These are phyloP conservation scores for Colletotrichum tropicicola DNA, from an alignment of 2,329 filamentous ascomycete species.

Conservation along the genomic window DNA sequence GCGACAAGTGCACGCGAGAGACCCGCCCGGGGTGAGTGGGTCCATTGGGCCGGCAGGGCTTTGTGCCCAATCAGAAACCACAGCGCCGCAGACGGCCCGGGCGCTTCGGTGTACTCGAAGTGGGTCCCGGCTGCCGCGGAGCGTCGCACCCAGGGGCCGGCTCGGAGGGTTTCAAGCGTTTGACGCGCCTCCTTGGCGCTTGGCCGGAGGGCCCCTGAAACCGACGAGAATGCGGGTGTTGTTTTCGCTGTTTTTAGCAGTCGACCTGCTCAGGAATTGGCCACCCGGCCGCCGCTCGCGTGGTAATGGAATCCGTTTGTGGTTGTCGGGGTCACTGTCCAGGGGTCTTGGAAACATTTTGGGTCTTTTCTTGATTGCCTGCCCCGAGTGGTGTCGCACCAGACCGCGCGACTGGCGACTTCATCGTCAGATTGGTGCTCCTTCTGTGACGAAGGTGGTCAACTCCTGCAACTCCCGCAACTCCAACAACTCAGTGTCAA, in stretches of 20 bases:
- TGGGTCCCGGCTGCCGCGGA: neutral
- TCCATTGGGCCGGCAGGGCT: no score
- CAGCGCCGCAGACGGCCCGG: neutral
- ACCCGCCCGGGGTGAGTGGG: no score
- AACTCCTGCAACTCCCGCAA: no score
- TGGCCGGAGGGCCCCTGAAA: slow-evolving; percentile 23
- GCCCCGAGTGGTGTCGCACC: no score
- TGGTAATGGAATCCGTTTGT: no score
- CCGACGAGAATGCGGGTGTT: neutral
- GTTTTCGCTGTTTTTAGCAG: neutral
- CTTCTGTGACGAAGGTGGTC: no score
- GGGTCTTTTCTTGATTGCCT: no score
- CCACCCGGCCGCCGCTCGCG: no score
- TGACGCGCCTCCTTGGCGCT: slow-evolving; percentile 25
- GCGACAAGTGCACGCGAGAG: slow-evolving; percentile 6
- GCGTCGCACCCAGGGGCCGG: neutral
- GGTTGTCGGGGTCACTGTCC: neutral
- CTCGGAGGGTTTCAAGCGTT: slow-evolving; percentile 24
- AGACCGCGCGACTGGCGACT: no score
- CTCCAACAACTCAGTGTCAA: no score
- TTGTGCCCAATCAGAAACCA: neutral
- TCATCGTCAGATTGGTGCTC: no score
- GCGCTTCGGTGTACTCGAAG: neutral
- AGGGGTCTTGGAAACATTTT: neutral
- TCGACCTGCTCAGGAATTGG: no score